These are phyloP conservation scores for Fonsecaea pugnacius DNA, from an alignment of 2,329 filamentous ascomycete genomes.

Conservation along the genomic window DNA sequence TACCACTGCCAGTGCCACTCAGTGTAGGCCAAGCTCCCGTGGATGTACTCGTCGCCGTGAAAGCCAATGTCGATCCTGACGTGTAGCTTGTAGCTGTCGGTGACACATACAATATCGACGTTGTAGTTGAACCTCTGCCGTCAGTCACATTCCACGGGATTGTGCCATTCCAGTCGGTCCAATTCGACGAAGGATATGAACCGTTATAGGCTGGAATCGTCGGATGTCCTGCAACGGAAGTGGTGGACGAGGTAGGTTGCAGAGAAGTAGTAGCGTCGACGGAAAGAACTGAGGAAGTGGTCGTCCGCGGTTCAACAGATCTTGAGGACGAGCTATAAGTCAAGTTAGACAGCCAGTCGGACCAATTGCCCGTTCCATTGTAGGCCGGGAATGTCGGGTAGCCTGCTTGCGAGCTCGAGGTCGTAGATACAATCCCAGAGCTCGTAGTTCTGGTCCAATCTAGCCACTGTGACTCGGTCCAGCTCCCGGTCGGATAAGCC, in stretches of 20 bases:
- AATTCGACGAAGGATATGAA: slow-evolving; percentile 5
- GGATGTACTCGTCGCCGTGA: neutral
- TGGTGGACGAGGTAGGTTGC: neutral
- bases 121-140: neutral
- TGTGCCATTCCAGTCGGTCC: slow-evolving; percentile 5
- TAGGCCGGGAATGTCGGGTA: slow-evolving; percentile 8
- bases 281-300: neutral
- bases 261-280: neutral
- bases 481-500: neutral
- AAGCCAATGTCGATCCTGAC: neutral
- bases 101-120: slow-evolving; percentile 8
- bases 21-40: neutral
- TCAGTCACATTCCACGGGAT: slow-evolving; percentile 4
- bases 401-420: neutral
- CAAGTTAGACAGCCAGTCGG: neutral
- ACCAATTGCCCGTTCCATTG: slow-evolving; percentile 6
- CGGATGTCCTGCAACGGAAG: neutral
- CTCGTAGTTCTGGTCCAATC: slow-evolving; percentile 8
- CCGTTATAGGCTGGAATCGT: neutral
- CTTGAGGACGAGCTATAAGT: neutral
- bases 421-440: neutral
- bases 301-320: neutral
- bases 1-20: neutral
- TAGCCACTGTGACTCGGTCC: slow-evolving; percentile 3
- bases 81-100: slow-evolving; percentile 5